Evolutionary conservation across 257 asterid genomes (phyloP), one percentile per base, ranked within the genome.

Genomic region (Lithospermum erythrorhizon): DNA sequence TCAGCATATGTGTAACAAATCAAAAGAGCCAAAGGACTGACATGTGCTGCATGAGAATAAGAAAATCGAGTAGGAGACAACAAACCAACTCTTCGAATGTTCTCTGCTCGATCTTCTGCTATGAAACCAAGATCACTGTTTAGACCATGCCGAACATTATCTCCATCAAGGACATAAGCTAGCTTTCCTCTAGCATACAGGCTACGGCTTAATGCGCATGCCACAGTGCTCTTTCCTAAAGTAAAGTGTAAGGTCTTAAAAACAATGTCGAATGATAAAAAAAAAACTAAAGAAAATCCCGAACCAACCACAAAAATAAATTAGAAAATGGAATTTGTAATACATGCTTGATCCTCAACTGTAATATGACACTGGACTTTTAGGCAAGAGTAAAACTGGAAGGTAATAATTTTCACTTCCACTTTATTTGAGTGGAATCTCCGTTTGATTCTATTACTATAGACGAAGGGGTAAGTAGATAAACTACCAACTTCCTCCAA

Each of bases 221-320:
- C 99, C 80, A 93, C 68, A 57, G 96, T 89, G 82, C 99, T 93
- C 82, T 93, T 93, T 73, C 96, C 96, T 85, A 82, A 64, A 75
- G 59, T 57, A 25, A 76, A 49, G 23, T 65, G 41, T 67, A 61
- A 64, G 15, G 19, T 69, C 51, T 58, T 56, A 73, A 69, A 65
- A 27, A 10, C 23, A 51, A 67, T 1, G 41, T 8, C 35, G 20
- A 17, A 53, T 30, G 29, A 22, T 30, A 18, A 30, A 29, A 32
- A 32, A 32, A 32, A 32, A 32, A 4, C 9, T 2, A 32, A 32
- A 41, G 10, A 41, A 41, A 9, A 41, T 41, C 48, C 48, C 48
- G 29, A 25, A 25, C 48, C 48, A 16, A 9, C 15, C 48, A 16
- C 6, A 32, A 32, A 32, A 32, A 32, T 32, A 32, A 32, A 41